Evolutionary conservation across 345 rosid genomes (phyloP), one percentile per base, ranked within the genome.

Genomic region (Eucalyptus erythrocorys): DNA sequence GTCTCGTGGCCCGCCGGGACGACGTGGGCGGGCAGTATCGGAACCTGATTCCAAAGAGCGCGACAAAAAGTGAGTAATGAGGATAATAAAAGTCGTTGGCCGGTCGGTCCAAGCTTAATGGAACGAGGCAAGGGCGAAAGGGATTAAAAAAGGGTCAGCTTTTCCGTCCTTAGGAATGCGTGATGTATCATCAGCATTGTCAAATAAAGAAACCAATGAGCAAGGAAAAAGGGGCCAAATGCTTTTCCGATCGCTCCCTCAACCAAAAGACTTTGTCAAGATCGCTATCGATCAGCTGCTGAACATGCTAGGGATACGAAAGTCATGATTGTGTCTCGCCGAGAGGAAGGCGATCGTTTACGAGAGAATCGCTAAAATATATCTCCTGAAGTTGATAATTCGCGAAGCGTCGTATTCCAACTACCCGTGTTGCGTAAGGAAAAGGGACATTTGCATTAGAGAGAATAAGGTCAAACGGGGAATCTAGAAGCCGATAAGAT

Each of bases 11-110:
- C 88, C 27, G 91, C 90, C 8, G 91, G 30, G 21, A 82, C 22
- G 61, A 93, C 88, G 17, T 91, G 92, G 64, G 76, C 89, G 2
- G 93, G 90, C 59, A 16, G 87, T 30, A 93, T 87, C 22, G 94
- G 93, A 49, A 91, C 93, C 93, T 93, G 90, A 51, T 76, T 22
- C 47, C 84, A 76, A 76, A 27, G 66, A 86, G 40, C 14, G 64
- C 47, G 48, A 86, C 87, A 21, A 12, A 51, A 32, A 34, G 45
- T 40, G 87, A 51, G 84, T 22, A 32, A 86, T 21, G 61, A 27
- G 14, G 27, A 6, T 51, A 3, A n/a, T n/a, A n/a, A n/a, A 51
- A 48, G 26, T 48, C 66, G 53, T 43, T 15, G 71, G 81, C 22
- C 42, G 48, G 88, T 26, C 8, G 37, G 51, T 87, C 88, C 88